Conservation (phyloP, 441 rosid species). For the Erodium chrysanthum region DNA sequence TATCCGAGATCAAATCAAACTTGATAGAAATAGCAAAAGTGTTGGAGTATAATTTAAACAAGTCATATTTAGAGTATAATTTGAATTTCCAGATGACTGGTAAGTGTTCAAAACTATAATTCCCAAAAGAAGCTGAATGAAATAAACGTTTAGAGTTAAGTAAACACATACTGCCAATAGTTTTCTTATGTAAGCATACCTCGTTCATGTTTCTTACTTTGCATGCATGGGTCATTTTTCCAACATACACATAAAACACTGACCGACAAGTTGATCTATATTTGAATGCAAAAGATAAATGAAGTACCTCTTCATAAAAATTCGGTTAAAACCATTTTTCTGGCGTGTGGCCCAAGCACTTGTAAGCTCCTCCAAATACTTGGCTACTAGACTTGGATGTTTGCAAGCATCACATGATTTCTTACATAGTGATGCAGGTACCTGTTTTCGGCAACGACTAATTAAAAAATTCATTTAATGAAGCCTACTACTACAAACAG, state of each 20-base stretch:
- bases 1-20: not conserved
- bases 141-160: not conserved
- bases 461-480: conserved; percentile 15
- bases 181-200: not conserved
- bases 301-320: conserved; percentile 52
- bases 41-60: not conserved
- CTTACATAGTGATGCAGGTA: conserved; percentile 49
- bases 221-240: not conserved
- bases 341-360: conserved; percentile 32
- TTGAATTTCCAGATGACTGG: conserved; percentile 1
- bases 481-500: conserved; percentile 3
- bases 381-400: conserved; percentile 55
- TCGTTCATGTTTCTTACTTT: not conserved
- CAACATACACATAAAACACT: not conserved
- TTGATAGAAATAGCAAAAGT: not conserved
- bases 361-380: conserved; percentile 55
- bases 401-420: conserved; percentile 82
- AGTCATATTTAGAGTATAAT: not conserved
- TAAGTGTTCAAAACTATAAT: not conserved
- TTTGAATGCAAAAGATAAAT: conserved; percentile 9
- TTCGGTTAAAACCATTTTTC: conserved; percentile 45
- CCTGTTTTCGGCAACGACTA: conserved; percentile 31
- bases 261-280: not conserved
- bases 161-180: not conserved
- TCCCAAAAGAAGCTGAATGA: not conserved